A percentile compares a stretch with the other conserved stretches of the same genome.
These are phyloP conservation scores for Elongisporangium undulatum DNA, from an alignment of 352 stramenopile genomes.

Conservation along the genomic window DNA sequence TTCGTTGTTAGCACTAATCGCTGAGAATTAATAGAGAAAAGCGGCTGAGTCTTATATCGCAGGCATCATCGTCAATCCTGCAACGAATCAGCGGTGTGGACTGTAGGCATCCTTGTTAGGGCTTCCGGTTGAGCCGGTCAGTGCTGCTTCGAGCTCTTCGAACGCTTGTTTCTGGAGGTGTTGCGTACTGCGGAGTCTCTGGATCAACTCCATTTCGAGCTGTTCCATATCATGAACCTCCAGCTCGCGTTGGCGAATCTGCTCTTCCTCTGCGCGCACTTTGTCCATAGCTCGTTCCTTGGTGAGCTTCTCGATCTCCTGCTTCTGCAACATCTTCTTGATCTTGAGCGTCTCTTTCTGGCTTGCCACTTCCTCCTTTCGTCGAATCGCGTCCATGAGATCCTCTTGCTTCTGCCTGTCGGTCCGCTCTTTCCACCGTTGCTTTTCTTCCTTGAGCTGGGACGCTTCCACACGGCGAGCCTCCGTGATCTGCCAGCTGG, in stretches of 20 bases:
- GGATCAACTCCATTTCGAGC: constrained; percentile 76
- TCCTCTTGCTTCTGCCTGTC: constrained; percentile 67
- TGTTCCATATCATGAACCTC: constrained; percentile 83
- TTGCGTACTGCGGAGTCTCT: constrained; percentile 78
- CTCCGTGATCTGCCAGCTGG: constrained; percentile 63
- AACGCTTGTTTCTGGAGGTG: constrained; percentile 84
- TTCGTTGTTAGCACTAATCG: not conserved
- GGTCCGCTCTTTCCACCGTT: constrained; percentile 65
- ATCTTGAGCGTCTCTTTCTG: constrained; percentile 63
- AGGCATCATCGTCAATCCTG: not conserved
- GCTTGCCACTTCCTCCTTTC: constrained; percentile 61
- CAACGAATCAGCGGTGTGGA: constrained; percentile 6
- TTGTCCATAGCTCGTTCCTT: constrained; percentile 60
- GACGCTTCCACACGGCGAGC: constrained; percentile 53
- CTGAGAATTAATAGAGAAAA: not conserved
- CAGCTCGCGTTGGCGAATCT: constrained; percentile 44
- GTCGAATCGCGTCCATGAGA: constrained; percentile 53
- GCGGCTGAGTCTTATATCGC: not conserved
- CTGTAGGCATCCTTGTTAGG: constrained; percentile 22
- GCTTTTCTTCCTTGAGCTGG: constrained; percentile 82
- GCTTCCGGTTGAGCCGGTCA: constrained; percentile 35
- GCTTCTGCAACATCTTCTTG: constrained; percentile 62
- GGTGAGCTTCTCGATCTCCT: constrained; percentile 73
- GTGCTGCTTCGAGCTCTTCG: constrained; percentile 74
- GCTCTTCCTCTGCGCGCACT: constrained; percentile 58